Evolutionary conservation across 129 eudicot genomes (phyloP).

Genomic region (Flaveria sonorensis): DNA sequence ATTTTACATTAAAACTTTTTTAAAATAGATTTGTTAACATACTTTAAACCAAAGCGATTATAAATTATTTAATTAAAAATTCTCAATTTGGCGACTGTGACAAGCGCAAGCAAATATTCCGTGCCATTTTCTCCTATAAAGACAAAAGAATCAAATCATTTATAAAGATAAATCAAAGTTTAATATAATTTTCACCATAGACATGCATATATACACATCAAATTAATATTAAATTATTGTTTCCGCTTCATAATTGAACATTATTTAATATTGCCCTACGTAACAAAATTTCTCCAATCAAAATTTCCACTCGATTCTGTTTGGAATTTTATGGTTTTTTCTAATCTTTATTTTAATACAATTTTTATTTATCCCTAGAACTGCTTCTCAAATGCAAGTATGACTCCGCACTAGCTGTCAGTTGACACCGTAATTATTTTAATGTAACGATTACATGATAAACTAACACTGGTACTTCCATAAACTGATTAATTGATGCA

Average conservation of each 20-base stretch:
- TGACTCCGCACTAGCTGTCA: not conserved
- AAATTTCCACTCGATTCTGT: not conserved
- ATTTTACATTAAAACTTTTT: not conserved
- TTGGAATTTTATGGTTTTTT: conserved; percentile 11
- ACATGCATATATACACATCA: not conserved
- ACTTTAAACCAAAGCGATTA: not conserved
- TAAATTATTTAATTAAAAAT: conserved; percentile 5
- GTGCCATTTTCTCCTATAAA: conserved; percentile 22
- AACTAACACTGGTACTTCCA: too few species aligned
- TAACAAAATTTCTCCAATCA: conserved; percentile 15
- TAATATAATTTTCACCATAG: conserved; percentile 13
- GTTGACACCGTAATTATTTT: too few species aligned
- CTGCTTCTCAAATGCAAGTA: conserved; percentile 24
- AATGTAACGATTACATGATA: too few species aligned
- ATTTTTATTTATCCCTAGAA: not conserved
- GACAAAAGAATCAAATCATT: conserved; percentile 31
- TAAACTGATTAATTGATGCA: too few species aligned
- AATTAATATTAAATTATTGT: conserved; percentile 6
- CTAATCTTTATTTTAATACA: not conserved
- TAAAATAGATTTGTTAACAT: not conserved
- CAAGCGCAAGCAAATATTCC: conserved; percentile 37
- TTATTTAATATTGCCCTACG: conserved; percentile 11
- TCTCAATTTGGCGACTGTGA: conserved; percentile 20
- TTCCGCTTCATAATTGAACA: conserved; percentile 20
- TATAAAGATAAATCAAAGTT: conserved; percentile 1